These are phyloP conservation scores for Strobilomyces confusus DNA, from an alignment of 768 basidiomycete genomes.

Conservation along the genomic window DNA sequence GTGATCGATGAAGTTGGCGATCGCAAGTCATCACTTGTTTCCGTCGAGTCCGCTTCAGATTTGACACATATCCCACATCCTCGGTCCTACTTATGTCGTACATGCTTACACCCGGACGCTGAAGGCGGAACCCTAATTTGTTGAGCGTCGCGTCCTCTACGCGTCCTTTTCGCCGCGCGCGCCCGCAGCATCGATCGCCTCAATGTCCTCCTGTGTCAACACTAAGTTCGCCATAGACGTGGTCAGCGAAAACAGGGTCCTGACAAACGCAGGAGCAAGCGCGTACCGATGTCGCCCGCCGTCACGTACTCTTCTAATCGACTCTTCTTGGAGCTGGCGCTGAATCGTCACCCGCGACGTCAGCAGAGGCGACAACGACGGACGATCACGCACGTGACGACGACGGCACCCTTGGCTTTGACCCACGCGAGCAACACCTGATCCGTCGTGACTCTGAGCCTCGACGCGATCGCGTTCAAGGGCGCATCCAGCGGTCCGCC, in stretches of 20 bases:
- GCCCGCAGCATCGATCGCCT: slow-evolving; percentile 56
- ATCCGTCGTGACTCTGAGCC: slow-evolving; percentile 51
- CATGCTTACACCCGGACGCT: no score
- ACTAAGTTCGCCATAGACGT: no score
- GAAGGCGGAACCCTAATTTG: slow-evolving; percentile 1
- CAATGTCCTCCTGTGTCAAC: slow-evolving; percentile 48
- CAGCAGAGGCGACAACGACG: no score
- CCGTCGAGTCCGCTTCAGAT: no score
- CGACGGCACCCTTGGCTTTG: slow-evolving; percentile 63
- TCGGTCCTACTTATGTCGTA: no score
- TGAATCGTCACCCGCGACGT: no score
- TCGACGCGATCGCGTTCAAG: slow-evolving; percentile 47
- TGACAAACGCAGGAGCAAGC: background rate
- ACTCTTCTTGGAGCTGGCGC: slow-evolving; percentile 61
- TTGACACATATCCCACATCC: no score
- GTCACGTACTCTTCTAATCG: slow-evolving; percentile 65
- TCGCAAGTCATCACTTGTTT: no score
- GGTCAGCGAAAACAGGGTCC: no score
- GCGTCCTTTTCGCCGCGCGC: slow-evolving; percentile 21
- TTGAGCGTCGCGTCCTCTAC: background rate
- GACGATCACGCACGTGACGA: slow-evolving; percentile 48
- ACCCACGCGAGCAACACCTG: slow-evolving; percentile 74
- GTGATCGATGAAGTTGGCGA: no score
- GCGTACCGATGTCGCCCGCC: slow-evolving; percentile 58
- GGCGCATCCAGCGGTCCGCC: slow-evolving; percentile 67